Conservation (phyloP, 768 basidiomycete species). For the Mrakia hoshinonis region DNA sequence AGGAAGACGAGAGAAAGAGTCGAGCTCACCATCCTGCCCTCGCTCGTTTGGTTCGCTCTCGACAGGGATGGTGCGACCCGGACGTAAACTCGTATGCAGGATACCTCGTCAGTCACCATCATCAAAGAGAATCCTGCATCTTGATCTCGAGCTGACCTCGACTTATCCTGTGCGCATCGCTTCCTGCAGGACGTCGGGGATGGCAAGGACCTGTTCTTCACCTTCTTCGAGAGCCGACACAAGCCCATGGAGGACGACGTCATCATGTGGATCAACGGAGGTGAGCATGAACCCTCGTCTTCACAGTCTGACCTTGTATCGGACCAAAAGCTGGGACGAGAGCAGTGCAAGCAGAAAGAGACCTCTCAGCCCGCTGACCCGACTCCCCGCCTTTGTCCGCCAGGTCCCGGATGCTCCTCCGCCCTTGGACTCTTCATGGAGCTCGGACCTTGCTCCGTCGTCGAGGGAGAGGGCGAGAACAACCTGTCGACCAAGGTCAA, state of each 20-base stretch:
- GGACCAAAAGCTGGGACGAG: not conserved
- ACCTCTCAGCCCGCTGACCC: no score
- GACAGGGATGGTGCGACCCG: conserved; percentile 28
- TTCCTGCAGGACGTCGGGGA: conserved; percentile 24
- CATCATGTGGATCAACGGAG: conserved; percentile 38
- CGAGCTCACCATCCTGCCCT: not conserved
- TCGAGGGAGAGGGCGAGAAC: not conserved
- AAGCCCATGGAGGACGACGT: conserved; percentile 39
- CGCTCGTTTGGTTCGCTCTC: not conserved
- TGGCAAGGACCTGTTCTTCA: conserved; percentile 28
- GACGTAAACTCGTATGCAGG: conserved; percentile 7
- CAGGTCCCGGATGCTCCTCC: conserved; percentile 32
- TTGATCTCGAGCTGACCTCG: not conserved
- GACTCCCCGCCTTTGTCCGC: not conserved
- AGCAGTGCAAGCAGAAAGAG: no score
- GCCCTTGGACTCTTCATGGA: conserved; percentile 65
- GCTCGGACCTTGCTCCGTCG: conserved; percentile 45
- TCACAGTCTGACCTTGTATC: not conserved
- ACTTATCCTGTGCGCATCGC: not conserved
- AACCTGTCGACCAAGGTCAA: conserved; percentile 36
- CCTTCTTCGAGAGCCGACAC: conserved; percentile 63
- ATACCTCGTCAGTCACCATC: not conserved
- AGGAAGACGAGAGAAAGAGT: not conserved
- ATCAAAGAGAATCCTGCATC: no score
- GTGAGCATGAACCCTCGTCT: not conserved